Percentiles rank a stretch among this genome's conserved stretches.
Conservation (phyloP, 2,329 filamentous ascomycete species). For the Ambrosiella beaveri region DNA sequence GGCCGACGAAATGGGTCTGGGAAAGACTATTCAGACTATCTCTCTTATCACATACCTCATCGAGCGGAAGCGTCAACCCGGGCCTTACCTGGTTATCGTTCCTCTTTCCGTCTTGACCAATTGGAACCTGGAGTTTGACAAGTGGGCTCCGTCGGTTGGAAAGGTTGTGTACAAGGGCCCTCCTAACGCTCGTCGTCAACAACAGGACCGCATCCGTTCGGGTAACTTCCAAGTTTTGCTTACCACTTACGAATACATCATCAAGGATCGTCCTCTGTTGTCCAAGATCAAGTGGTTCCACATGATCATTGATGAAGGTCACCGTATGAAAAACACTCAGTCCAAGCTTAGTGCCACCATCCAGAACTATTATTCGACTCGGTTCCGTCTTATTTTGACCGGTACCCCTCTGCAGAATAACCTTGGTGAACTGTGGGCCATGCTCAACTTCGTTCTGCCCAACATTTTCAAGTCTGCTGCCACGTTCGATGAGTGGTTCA, state of each 20-base stretch:
- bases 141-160: slow-evolving; percentile 79
- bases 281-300: slow-evolving; percentile 99
- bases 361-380: slow-evolving; percentile 83
- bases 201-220: slow-evolving; percentile 85
- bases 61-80: slow-evolving; percentile 79
- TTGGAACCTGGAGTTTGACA: slow-evolving; percentile 97
- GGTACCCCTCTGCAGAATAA: slow-evolving; percentile 97
- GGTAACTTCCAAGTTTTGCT: slow-evolving; percentile 91
- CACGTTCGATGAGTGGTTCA: slow-evolving; percentile 99
- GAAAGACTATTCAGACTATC: slow-evolving; percentile 98
- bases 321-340: slow-evolving; percentile 97
- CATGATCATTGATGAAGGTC: slow-evolving; percentile 99
- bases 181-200: slow-evolving; percentile 69
- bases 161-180: slow-evolving; percentile 96
- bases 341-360: slow-evolving; percentile 94
- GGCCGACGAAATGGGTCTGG: slow-evolving; percentile 98
- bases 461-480: slow-evolving; percentile 99
- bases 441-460: slow-evolving; percentile 94
- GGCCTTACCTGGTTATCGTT: slow-evolving; percentile 91
- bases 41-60: slow-evolving; percentile 95
- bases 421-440: slow-evolving; percentile 84
- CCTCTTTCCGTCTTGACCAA: slow-evolving; percentile 94
- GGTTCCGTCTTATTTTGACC: slow-evolving; percentile 90
- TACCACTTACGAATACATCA: slow-evolving; percentile 98
- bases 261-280: slow-evolving; percentile 88